These are phyloP conservation scores for Botrytis paeoniae DNA, from an alignment of 2,329 filamentous ascomycete genomes.

Conservation along the genomic window DNA sequence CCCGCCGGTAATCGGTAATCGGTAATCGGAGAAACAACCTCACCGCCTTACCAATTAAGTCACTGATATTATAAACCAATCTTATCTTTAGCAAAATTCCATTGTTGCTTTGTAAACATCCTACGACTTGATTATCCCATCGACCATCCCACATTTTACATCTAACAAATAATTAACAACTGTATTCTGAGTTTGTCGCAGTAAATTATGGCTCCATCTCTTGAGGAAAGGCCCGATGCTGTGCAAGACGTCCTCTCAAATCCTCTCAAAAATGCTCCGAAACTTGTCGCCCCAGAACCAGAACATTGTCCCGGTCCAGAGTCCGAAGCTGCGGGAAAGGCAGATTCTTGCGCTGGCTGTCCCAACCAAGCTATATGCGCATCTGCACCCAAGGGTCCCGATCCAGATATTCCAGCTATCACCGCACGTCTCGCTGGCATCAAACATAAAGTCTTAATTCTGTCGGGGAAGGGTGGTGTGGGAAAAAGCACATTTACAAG, in stretches of 20 bases:
- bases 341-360: conserved; percentile 88
- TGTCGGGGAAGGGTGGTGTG: conserved; percentile 94
- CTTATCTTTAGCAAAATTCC: not conserved
- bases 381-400: conserved; percentile 88
- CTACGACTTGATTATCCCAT: not conserved
- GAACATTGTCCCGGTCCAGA: conserved; percentile 95
- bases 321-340: conserved; percentile 64
- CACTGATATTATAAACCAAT: conserved; percentile 1
- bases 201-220: conserved; percentile 70
- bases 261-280: conserved; percentile 72
- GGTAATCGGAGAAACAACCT: not conserved
- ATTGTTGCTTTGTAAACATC: conserved; percentile 18
- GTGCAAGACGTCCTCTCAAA: conserved; percentile 70
- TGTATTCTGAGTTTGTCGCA: not conserved
- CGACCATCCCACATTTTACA: not conserved
- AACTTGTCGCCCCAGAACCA: conserved; percentile 90
- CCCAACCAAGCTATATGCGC: conserved; percentile 96
- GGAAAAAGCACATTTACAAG: conserved; percentile 94
- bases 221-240: conserved; percentile 70
- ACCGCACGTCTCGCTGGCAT: conserved; percentile 77
- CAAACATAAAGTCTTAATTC: conserved; percentile 83
- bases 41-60: conserved; percentile 18
- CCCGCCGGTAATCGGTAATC: not conserved
- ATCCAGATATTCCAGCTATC: conserved; percentile 89
- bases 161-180: not conserved